Base-by-base conservation (phyloP, 1,284 basidiomycete genomes). In the Kalmanozyma brasiliensis region DNA sequence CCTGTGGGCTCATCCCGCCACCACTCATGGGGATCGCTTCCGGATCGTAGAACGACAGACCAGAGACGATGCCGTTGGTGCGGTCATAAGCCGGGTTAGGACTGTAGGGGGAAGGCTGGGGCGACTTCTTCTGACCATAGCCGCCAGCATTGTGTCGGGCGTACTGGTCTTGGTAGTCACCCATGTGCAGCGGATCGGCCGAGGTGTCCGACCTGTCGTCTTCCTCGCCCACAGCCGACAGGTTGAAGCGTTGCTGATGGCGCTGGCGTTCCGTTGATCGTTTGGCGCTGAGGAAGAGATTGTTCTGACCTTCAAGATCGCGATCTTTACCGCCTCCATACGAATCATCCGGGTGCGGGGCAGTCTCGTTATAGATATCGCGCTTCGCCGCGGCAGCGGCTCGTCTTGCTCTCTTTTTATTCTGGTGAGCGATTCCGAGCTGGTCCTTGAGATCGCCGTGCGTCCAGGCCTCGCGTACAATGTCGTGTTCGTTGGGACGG, bases 401-500 rank as follows among this genome's bases (percentile, higher is more conserved):
- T 11, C 61, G 56, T 16, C 36, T 45, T 4, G 49, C 61, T 29
- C 24, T 61, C 52, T 59, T 71, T 37, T 62, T 51, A 38, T 34
- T 60, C 13, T 66, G 63, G 26, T 56, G 60, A 29, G 48, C 49
- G 8, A 79, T 49, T 13, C 73, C 77, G 7, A 79, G 71, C 51
- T 65, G 64, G 19, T 72, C 48, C 46, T 79, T 79, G 43, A 79
- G 65, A 37, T 77, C 69, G 8, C 77, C 77, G 4, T 49, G 63
- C 17, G 74, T 62, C 77, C 77, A 79, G 1, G 65, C 68, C 45
- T 79, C 76, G 20, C 77, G 64, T n/a, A 79, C 49, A 11, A 76
- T 53, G 36, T 77, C 76, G 33, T 76, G 67, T 47, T 79, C 67
- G 48, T 75, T 74, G 7, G 77, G 77, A 4, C 52, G 29, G 68